Base-by-base conservation (phyloP, 805 yeast genomes). In the Kregervanrija delftensis region DNA sequence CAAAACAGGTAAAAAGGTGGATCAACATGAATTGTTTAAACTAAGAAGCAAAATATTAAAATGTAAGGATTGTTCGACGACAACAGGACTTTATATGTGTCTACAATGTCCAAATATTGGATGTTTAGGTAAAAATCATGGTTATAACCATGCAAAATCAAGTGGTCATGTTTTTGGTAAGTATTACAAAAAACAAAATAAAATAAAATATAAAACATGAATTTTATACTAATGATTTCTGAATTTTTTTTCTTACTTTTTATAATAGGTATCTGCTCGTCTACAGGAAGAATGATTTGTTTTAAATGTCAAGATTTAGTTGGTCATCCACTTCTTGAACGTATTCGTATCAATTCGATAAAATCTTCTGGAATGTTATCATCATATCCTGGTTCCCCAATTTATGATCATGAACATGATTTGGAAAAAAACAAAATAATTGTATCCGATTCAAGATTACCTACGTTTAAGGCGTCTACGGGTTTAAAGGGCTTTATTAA, bases 401-500 rank as follows among this genome's bases (percentile, higher is more conserved):
- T 60, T 12, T 60, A 42, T 43, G 58, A 60, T 12, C 52, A 47
- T 36, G 62, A 59, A 40, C 59, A 59, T 38, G 56, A 60, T 35
- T 16, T 43, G 0, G 51, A 52, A n/a, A 57, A 56, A 16, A 45
- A 42, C 2, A 53, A 58, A 16, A 41, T 66, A 22, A 59, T 73
- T 5, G 40, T 47, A 2, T 42, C 62, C 16, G 58, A 64, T 32
- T 65, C 76, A 1, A 57, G 63, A 37, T 12, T 55, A 4, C 86
- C 87, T 33, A 60, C 68, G 15, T 64, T 58, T 53, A 74, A 73
- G 42, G 83, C 90, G 1, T 70, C 78, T 5, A 74, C 81, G n/a
- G 98, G 97, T 0, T 67, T 93, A 15, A 75, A 85, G 42, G 99
- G 99, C 3, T 77, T 93, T 53, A 81, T 88, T 42, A 91, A 91